Conservation (phyloP, 1,284 basidiomycete species). For the Cerrena zonata region DNA sequence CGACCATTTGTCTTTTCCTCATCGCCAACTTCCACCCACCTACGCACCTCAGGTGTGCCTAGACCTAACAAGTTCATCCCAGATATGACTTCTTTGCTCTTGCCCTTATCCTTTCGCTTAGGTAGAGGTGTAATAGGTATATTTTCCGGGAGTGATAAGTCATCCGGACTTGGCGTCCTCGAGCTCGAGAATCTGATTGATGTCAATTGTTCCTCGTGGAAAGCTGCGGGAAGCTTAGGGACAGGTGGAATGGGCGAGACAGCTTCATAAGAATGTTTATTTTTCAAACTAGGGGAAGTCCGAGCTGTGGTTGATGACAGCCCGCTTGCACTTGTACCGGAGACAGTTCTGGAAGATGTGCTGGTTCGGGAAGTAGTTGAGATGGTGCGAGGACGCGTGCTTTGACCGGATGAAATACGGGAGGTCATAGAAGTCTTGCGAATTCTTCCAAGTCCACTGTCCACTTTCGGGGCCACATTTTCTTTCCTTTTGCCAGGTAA, state of each 20-base stretch:
- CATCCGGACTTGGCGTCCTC: constrained; percentile 51
- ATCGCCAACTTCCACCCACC: constrained; percentile 37
- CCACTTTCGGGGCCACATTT: constrained; percentile 7
- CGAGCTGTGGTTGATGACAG: background rate
- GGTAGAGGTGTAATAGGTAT: constrained; percentile 40
- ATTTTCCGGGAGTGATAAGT: constrained; percentile 36
- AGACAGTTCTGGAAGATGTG: constrained; percentile 2
- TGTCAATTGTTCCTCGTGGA: constrained; percentile 17
- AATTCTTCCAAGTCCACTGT: constrained; percentile 1
- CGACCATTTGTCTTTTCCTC: constrained; percentile 18
- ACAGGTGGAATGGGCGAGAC: constrained; percentile 16
- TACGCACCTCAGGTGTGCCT: constrained; percentile 45
- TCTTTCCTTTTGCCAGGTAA: constrained; percentile 16
- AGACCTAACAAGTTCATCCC: constrained; percentile 35
- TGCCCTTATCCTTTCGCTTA: constrained; percentile 12
- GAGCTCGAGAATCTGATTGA: constrained; percentile 17
- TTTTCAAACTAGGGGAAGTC: background rate
- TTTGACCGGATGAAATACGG: constrained; percentile 7
- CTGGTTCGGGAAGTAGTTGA: constrained; percentile 10
- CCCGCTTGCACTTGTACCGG: background rate
- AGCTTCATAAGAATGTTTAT: background rate
- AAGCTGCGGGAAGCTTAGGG: constrained; percentile 12
- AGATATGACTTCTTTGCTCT: constrained; percentile 2
- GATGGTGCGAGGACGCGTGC: constrained; percentile 1
- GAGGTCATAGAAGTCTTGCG: constrained; percentile 18